Conservation (phyloP, 768 basidiomycete species). For the Psilocybe azurescens region DNA sequence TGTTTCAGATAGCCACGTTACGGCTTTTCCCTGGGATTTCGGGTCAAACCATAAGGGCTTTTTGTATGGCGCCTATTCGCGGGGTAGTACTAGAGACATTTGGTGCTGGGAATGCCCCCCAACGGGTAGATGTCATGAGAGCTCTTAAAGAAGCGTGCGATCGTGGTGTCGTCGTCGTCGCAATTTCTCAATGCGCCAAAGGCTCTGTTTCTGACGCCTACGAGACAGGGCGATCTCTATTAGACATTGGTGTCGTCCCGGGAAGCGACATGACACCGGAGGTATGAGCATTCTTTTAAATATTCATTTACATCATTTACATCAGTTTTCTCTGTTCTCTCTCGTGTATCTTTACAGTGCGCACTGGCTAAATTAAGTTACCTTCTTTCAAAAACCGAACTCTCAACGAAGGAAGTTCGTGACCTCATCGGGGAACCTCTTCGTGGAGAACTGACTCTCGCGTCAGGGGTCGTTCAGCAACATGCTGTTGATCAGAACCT, state of each 20-base stretch:
- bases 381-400: slow-evolving; percentile 84
- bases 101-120: slow-evolving; percentile 93
- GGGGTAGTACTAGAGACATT: slow-evolving; percentile 92
- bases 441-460: slow-evolving; percentile 85
- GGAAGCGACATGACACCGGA: slow-evolving; percentile 98
- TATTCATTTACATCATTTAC: too few relatives aligned
- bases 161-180: slow-evolving; percentile 85
- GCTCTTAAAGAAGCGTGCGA: slow-evolving; percentile 83
- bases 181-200: slow-evolving; percentile 89
- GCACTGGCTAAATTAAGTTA: slow-evolving; percentile 91
- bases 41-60: slow-evolving; percentile 72
- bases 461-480: slow-evolving; percentile 48
- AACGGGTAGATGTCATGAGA: slow-evolving; percentile 74
- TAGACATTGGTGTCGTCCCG: slow-evolving; percentile 77
- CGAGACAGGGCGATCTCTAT: slow-evolving; percentile 74
- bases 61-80: slow-evolving; percentile 72
- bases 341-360: slow-evolving; percentile 55
- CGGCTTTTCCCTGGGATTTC: slow-evolving; percentile 91
- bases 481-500: slow-evolving; percentile 53
- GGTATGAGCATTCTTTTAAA: slow-evolving; percentile 41
- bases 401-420: slow-evolving; percentile 70
- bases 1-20: slow-evolving; percentile 61
- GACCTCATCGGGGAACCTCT: slow-evolving; percentile 77
- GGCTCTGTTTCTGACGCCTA: slow-evolving; percentile 88
- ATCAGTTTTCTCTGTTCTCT: too few relatives aligned